Percentiles rank a stretch among this genome's conserved stretches.
Conservation (phyloP, 805 yeast genomes). For the Yarrowia keelungensis region DNA sequence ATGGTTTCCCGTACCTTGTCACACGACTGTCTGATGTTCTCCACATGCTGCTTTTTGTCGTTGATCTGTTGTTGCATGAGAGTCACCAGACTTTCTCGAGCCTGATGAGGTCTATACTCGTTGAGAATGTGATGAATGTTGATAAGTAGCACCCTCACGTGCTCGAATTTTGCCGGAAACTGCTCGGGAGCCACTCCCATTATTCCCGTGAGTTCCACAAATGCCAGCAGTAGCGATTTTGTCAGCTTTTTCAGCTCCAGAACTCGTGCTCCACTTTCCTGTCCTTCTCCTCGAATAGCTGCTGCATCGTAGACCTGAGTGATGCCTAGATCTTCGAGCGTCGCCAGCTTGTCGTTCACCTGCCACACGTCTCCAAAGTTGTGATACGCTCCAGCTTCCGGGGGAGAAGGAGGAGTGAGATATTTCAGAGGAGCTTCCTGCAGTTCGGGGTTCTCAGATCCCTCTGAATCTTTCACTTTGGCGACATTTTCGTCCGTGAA, state of each 20-base stretch:
- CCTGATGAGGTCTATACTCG: conserved; percentile 94
- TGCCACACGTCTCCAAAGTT: conserved; percentile 94
- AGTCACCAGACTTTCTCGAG: conserved; percentile 85
- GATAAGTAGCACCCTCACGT: conserved; percentile 78
- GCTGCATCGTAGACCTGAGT: conserved; percentile 65
- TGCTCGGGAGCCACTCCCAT: conserved; percentile 75
- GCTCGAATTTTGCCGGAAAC: conserved; percentile 70
- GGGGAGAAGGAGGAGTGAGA: conserved; percentile 50
- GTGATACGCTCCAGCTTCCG: conserved; percentile 63
- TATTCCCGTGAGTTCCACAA: conserved; percentile 80
- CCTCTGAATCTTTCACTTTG: conserved; percentile 45
- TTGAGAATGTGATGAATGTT: conserved; percentile 91
- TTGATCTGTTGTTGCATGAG: conserved; percentile 70
- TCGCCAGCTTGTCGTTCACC: conserved; percentile 72
- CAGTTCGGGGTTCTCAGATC: conserved; percentile 38
- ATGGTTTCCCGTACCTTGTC: conserved; percentile 54
- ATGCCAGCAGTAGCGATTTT: conserved; percentile 78
- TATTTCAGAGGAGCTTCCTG: conserved; percentile 41
- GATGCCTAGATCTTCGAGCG: conserved; percentile 77
- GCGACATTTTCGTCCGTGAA: conserved; percentile 74
- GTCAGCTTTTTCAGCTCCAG: conserved; percentile 79
- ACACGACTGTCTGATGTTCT: conserved; percentile 53
- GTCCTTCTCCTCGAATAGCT: conserved; percentile 43
- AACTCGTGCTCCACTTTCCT: conserved; percentile 54
- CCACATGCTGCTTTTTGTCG: conserved; percentile 45